Base-by-base conservation (phyloP, 306 rosid species). In the Cicer pinnatifidum region DNA sequence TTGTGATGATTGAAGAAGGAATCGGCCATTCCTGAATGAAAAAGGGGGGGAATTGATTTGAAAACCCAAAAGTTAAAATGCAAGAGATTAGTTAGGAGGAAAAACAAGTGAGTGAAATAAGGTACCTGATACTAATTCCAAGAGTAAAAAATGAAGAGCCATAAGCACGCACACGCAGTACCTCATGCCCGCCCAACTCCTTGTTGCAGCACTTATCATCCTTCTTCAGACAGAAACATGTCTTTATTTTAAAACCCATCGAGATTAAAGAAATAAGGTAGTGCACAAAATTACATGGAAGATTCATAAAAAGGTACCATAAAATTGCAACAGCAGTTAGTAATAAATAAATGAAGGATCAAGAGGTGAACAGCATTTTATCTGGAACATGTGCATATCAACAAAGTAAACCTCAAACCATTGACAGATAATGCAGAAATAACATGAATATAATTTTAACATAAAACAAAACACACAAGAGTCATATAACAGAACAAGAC, bases 71-170 rank as follows among this genome's bases (percentile, higher is more conserved):
- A 69, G 68, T 9, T 64, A 8, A 77, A 75, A 50, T 23, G 69
- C 17, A 72, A 19, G 37, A 61, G 54, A 62, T 41, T 19, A 37
- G 61, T 19, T 5, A 19, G 70, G 20, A 7, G 1, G 3, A 64
- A 76, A 74, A 56, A 33, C 56, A 35, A 17, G 67, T 3, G 37
- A 50, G 62, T 23, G 76, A 67, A 77, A 11, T 72, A 40, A 43
- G 60, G 80, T 88, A 94, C 99, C 99, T 94, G 82, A 92, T 88
- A 73, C 88, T 88, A 79, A 94, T 88, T 69, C 96, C 96, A 67
- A 94, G 91, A 63, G 91, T 90, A 78, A 90, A 91, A 84, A 84
- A 91, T 6, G 91, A 88, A 23, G 96, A 91, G 60, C 95, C 93
- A 80, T 88, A 91, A 50, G 99, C 99, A 72, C 97, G 96, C 78